Evolutionary conservation across 164 flowering plant species (phyloP).

Genomic region (Aristolochia fimbriata): DNA sequence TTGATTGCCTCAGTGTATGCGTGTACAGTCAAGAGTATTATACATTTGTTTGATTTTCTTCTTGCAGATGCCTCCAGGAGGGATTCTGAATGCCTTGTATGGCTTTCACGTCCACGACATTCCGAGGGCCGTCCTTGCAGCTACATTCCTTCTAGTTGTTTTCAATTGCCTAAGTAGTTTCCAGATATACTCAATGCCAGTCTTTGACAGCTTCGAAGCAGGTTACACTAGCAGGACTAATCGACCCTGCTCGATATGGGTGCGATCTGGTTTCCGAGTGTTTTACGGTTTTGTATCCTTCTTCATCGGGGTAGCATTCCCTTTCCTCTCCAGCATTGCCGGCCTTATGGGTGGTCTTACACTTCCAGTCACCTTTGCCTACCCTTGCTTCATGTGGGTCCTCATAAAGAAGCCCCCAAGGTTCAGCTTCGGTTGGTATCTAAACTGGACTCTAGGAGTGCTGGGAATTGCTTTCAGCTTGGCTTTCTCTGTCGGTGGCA

Average conservation of each 20-base stretch:
- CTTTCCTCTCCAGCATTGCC: conserved; percentile 93
- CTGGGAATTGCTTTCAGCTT: conserved; percentile 87
- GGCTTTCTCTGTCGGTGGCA: conserved; percentile 84
- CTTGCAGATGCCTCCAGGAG: conserved; percentile 85
- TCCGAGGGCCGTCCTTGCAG: conserved; percentile 81
- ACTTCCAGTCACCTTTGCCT: conserved; percentile 95
- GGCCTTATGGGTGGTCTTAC: conserved; percentile 93
- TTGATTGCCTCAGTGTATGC: too few species aligned
- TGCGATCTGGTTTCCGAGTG: conserved; percentile 81
- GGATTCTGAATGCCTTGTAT: conserved; percentile 72
- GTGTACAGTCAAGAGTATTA: too few species aligned
- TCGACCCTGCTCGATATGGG: conserved; percentile 98
- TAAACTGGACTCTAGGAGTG: conserved; percentile 85
- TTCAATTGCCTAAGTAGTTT: conserved; percentile 95
- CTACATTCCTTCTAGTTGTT: conserved; percentile 85
- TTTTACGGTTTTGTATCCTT: conserved; percentile 77
- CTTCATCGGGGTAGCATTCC: conserved; percentile 92
- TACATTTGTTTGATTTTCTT: neutral
- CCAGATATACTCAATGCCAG: conserved; percentile 99
- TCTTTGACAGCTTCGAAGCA: conserved; percentile 95
- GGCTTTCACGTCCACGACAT: conserved; percentile 81
- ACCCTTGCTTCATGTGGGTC: conserved; percentile 99
- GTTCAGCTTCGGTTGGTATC: conserved; percentile 86
- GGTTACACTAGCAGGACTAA: conserved; percentile 92
- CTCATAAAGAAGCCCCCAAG: conserved; percentile 73